These are phyloP conservation scores for Verticillium klebahnii DNA, from an alignment of 2,329 filamentous ascomycete species.

Conservation along the genomic window DNA sequence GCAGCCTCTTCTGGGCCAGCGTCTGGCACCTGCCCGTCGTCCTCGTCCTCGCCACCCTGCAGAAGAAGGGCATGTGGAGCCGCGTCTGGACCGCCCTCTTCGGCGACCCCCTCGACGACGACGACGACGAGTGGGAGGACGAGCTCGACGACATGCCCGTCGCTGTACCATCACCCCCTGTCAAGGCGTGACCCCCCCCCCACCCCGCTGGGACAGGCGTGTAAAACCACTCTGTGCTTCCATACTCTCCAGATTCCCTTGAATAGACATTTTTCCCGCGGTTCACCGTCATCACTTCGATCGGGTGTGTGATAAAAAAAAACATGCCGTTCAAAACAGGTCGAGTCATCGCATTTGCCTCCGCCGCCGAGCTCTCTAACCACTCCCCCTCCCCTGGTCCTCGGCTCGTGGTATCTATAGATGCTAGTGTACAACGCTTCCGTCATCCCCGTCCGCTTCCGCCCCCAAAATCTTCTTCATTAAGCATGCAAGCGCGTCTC, in stretches of 20 bases:
- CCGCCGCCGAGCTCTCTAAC: not conserved
- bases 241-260: not conserved
- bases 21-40: constrained; percentile 93
- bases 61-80: constrained; percentile 91
- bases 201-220: not conserved
- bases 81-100: constrained; percentile 69
- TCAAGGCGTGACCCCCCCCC: not conserved
- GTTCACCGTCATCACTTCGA: not conserved
- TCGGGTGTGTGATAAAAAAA: too few species aligned
- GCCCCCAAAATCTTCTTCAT: not conserved
- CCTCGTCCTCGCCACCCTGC: constrained; percentile 82
- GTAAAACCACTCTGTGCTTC: constrained; percentile 2
- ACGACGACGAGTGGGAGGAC: constrained; percentile 55
- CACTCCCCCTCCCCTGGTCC: not conserved
- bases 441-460: not conserved
- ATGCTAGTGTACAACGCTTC: constrained; percentile 8
- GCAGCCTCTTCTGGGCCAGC: constrained; percentile 91
- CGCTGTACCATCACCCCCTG: constrained; percentile 1
- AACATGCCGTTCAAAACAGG: not conserved
- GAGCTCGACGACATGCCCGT: constrained; percentile 34
- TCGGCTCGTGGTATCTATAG: constrained; percentile 12
- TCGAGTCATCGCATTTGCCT: not conserved
- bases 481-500: not conserved
- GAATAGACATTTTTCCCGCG: not conserved
- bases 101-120: constrained; percentile 53